These are phyloP conservation scores for Coemansia erecta DNA, from an alignment of 192 early-diverging fungal genomes.

Conservation along the genomic window DNA sequence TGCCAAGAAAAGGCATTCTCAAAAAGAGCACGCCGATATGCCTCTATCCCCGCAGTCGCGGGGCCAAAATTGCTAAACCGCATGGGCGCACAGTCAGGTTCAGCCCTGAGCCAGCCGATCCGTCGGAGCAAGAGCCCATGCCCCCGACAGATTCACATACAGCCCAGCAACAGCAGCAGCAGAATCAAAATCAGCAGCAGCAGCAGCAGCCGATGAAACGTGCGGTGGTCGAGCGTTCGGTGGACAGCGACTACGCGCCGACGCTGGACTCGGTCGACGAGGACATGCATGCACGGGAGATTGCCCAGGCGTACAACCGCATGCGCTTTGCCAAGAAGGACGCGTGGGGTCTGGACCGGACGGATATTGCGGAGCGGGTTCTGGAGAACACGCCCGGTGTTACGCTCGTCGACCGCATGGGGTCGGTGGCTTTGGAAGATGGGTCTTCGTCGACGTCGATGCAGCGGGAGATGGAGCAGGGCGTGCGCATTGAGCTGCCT, in stretches of 20 bases:
- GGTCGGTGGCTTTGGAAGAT: neutral
- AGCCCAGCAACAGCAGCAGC: too few relatives aligned
- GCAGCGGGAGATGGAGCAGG: conserved; percentile 5
- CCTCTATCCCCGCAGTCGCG: too few relatives aligned
- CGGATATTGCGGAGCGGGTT: conserved; percentile 28
- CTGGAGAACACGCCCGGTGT: conserved; percentile 17
- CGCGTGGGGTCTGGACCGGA: conserved; percentile 28
- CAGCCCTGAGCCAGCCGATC: neutral
- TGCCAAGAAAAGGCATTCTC: conserved; percentile 26
- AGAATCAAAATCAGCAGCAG: too few relatives aligned
- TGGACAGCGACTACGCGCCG: neutral
- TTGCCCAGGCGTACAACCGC: conserved; percentile 37
- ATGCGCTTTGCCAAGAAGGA: conserved; percentile 28
- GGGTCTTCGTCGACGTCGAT: too few relatives aligned
- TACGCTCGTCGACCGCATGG: conserved; percentile 15
- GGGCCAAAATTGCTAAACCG: too few relatives aligned
- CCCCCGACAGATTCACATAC: too few relatives aligned
- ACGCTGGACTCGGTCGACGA: conserved; percentile 28
- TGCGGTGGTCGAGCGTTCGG: conserved; percentile 28
- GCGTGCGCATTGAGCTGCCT: conserved; percentile 24
- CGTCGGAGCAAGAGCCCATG: too few relatives aligned
- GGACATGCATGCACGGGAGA: conserved; percentile 45
- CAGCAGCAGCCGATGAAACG: conserved; percentile 24
- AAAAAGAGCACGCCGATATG: conserved; percentile 11
- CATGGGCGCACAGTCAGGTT: neutral